Evolutionary conservation across 2,329 filamentous ascomycete species (phyloP), one percentile per base, ranked within the genome.

Genomic region (Westerdykella sp.): DNA sequence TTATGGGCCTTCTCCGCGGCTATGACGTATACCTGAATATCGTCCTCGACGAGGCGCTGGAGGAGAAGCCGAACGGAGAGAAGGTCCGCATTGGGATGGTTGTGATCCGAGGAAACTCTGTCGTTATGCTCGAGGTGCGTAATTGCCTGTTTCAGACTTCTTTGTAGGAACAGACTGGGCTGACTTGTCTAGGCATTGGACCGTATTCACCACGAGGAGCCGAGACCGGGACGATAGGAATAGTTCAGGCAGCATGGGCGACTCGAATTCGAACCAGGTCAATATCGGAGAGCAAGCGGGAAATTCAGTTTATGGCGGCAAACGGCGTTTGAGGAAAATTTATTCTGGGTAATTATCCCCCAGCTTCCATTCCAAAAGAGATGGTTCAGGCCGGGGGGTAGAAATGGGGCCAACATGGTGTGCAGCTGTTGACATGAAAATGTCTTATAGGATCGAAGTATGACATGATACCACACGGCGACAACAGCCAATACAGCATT

Each of bases 21-120:
- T 98, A 97, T 70, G 93, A 98, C 81, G 93, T 96, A 73, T 98
- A 97, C 73, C 76, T 98, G 63, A 98, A 98, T 73, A 89, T 98
- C 64, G 93, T 98, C 35, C 80, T 98, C 18, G 94, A 98, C 68
- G 93, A 98, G 59, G 91, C 93, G 15, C 82, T 95, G 37, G 93
- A 98, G 69, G 90, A 96, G 75, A 95, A 94, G 70, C 78, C 85
- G 15, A 87, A 87, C 49, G 89, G 89, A 47, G 89, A 95, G 73
- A 96, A 95, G 72, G 82, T 86, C 54, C 80, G 83, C 59, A 77
- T 97, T 47, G 93, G 93, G 65, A 95, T 95, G 85, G 87, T 95
- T 48, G 91, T 96, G 53, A 96, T 98, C 61, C 87, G 94, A 57
- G 93, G 93, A 52, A 98, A 98, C 72, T 95, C 91, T 2, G 90